These are phyloP conservation scores for Tolypocladium nubicola DNA, from an alignment of 2,329 filamentous ascomycete genomes.

Conservation along the genomic window DNA sequence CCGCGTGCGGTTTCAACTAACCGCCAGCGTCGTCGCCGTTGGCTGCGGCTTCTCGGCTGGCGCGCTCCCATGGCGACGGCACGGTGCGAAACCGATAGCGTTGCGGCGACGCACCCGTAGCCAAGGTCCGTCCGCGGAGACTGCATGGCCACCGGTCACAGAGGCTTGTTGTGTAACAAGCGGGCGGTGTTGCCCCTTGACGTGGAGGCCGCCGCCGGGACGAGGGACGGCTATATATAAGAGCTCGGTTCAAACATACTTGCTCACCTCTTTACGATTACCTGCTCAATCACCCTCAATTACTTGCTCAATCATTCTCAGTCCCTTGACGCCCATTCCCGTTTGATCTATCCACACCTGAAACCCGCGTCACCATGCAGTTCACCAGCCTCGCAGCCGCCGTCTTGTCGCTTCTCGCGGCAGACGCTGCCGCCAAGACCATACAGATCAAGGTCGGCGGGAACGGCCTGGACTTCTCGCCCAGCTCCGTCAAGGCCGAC, in stretches of 20 bases:
- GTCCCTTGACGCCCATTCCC: not conserved
- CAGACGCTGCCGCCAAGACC: conserved; percentile 22
- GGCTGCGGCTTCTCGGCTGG: not conserved
- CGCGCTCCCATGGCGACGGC: not conserved
- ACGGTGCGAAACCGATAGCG: not conserved
- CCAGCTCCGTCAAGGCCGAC: conserved; percentile 30
- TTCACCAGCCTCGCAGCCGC: conserved; percentile 4
- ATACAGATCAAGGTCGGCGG: conserved; percentile 34
- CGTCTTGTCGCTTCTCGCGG: conserved; percentile 6
- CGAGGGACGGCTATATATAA: not conserved
- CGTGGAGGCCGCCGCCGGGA: not conserved
- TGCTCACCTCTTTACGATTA: not conserved
- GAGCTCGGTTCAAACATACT: not conserved
- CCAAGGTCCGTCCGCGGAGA: not conserved
- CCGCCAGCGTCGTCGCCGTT: not conserved
- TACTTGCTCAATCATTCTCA: not conserved
- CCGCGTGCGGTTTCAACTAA: not conserved
- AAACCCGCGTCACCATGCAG: conserved; percentile 6
- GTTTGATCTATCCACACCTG: not conserved
- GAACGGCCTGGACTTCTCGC: conserved; percentile 25
- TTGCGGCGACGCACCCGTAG: not conserved
- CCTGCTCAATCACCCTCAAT: not conserved
- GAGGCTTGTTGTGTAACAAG: not conserved
- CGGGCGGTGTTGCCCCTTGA: not conserved
- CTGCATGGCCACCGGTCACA: not conserved